A percentile compares a stretch with the other conserved stretches of the same genome.
Conservation (phyloP, 495 filamentous ascomycete genomes). For the Massariosphaeria phaeospora region DNA sequence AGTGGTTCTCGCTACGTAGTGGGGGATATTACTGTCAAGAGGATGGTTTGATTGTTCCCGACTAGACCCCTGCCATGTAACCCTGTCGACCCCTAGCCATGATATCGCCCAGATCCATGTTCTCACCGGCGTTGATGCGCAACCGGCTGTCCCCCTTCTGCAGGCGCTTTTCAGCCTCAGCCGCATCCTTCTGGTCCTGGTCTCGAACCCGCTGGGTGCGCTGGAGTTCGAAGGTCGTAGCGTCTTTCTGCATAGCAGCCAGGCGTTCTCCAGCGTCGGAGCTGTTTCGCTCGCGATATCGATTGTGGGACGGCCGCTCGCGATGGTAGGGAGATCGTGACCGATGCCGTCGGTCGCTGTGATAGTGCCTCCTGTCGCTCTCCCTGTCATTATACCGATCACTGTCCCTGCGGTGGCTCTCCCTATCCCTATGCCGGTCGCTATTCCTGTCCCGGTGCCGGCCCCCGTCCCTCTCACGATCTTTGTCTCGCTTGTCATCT, state of each 20-base stretch:
- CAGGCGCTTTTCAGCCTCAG: constrained; percentile 39
- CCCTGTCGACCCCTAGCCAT: constrained; percentile 15
- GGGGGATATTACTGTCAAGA: constrained; percentile 3
- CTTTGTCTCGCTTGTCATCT: constrained; percentile 36
- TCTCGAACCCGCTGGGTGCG: constrained; percentile 50
- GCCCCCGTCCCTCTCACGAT: constrained; percentile 26
- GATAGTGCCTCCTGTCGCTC: constrained; percentile 39
- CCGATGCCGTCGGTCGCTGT: constrained; percentile 1
- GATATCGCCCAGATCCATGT: constrained; percentile 20
- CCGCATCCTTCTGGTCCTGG: constrained; percentile 62
- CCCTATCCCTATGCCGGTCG: background rate
- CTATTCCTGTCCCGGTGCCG: constrained; percentile 10
- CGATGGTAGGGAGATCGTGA: background rate
- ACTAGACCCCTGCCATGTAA: too few relatives aligned
- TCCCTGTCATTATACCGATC: constrained; percentile 19
- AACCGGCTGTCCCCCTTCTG: constrained; percentile 14
- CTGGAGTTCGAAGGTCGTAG: constrained; percentile 68
- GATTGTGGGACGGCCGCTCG: constrained; percentile 35
- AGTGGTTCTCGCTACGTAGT: constrained; percentile 5
- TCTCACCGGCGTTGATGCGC: constrained; percentile 10
- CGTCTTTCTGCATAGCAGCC: constrained; percentile 82
- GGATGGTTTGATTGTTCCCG: too few relatives aligned
- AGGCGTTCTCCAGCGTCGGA: constrained; percentile 55
- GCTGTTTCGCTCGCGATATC: constrained; percentile 22
- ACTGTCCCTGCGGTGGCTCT: background rate